Evolutionary conservation across 805 yeast genomes (phyloP).

Genomic region (Metschnikowia continentalis): DNA sequence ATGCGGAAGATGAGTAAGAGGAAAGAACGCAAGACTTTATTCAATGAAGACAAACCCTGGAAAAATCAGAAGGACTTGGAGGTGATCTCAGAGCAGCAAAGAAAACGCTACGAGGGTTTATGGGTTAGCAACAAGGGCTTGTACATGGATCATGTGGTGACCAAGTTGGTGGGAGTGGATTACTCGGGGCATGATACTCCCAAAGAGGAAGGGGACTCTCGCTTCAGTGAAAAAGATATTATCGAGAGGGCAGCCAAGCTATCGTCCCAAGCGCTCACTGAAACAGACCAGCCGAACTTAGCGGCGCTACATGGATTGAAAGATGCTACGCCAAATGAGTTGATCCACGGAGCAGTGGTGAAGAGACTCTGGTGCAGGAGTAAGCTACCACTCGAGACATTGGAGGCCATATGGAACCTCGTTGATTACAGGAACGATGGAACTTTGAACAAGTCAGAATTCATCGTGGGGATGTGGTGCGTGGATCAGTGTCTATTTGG

Average conservation of each 20-base stretch:
- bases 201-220: constrained; percentile 12
- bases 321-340: constrained; percentile 24
- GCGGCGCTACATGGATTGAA: constrained; percentile 29
- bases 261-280: constrained; percentile 25
- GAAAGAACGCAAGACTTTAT: constrained; percentile 41
- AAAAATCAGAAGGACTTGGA: constrained; percentile 67
- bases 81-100: constrained; percentile 56
- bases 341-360: constrained; percentile 61
- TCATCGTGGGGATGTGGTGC: constrained; percentile 96
- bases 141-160: constrained; percentile 42
- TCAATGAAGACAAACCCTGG: constrained; percentile 93
- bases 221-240: constrained; percentile 13
- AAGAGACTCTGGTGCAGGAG: constrained; percentile 79
- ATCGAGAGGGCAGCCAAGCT: constrained; percentile 18
- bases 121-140: constrained; percentile 86
- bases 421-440: constrained; percentile 71
- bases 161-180: constrained; percentile 32
- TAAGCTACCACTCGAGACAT: constrained; percentile 56
- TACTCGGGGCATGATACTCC: constrained; percentile 15
- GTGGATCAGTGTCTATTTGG: constrained; percentile 96
- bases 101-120: constrained; percentile 86
- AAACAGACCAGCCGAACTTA: constrained; percentile 22
- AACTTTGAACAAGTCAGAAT: constrained; percentile 71
- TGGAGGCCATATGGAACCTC: constrained; percentile 61
- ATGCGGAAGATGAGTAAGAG: constrained; percentile 42